Conservation (phyloP, 2,329 filamentous ascomycete species). For the Ophiostoma himal-ulmi region DNA sequence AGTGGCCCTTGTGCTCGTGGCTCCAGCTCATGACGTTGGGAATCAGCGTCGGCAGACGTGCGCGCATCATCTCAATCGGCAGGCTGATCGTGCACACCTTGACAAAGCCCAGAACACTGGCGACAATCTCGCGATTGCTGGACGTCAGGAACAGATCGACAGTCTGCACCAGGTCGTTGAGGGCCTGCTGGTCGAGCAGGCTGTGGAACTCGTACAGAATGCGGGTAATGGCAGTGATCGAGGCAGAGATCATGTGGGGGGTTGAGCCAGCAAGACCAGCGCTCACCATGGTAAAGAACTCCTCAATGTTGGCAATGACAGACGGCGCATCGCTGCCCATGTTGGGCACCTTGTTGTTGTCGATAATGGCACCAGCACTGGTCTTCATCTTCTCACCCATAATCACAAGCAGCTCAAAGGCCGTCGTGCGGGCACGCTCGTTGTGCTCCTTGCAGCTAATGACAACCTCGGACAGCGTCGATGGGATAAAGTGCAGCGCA, state of each 20-base stretch:
- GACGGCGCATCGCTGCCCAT: slow-evolving; percentile 77
- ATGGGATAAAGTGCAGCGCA: slow-evolving; percentile 87
- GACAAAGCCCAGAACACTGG: slow-evolving; percentile 89
- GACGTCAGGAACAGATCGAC: slow-evolving; percentile 95
- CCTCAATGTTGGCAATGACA: slow-evolving; percentile 77
- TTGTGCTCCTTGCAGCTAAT: slow-evolving; percentile 97
- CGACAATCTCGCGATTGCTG: slow-evolving; percentile 94
- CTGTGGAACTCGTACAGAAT: slow-evolving; percentile 86
- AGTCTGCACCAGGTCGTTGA: slow-evolving; percentile 82
- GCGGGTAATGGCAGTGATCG: slow-evolving; percentile 91
- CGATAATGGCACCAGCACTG: slow-evolving; percentile 64
- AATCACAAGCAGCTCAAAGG: slow-evolving; percentile 82
- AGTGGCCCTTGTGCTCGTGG: slow-evolving; percentile 96
- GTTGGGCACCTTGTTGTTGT: slow-evolving; percentile 79
- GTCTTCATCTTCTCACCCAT: slow-evolving; percentile 74
- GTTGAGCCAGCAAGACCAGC: slow-evolving; percentile 88
- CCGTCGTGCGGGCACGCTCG: slow-evolving; percentile 81
- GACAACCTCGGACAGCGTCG: slow-evolving; percentile 87
- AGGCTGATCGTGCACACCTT: slow-evolving; percentile 91
- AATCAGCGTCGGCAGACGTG: slow-evolving; percentile 69
- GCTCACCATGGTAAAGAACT: slow-evolving; percentile 97
- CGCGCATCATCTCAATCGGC: slow-evolving; percentile 70
- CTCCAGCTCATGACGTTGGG: slow-evolving; percentile 93
- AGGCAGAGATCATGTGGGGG: slow-evolving; percentile 95
- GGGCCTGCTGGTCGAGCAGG: slow-evolving; percentile 60